Conservation (phyloP, 805 yeast genomes). For the Wickerhamomyces bisporus region DNA sequence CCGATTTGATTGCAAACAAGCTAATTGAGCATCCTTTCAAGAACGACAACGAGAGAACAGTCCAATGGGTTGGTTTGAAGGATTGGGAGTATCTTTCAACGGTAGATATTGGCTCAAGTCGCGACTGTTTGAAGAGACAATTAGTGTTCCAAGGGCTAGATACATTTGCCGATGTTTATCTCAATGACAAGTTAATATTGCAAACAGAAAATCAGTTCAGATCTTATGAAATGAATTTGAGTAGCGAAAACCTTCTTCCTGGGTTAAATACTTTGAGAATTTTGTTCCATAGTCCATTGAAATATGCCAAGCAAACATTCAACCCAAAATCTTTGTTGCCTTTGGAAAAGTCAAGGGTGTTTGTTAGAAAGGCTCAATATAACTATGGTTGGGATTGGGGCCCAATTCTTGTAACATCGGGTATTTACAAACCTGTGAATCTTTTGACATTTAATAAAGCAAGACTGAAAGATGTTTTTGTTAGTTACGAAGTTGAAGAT, state of each 20-base stretch:
- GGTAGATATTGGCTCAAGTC: constrained; percentile 26
- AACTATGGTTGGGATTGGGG: constrained; percentile 62
- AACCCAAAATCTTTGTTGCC: constrained; percentile 25
- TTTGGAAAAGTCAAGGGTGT: constrained; percentile 34
- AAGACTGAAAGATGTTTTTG: constrained; percentile 5
- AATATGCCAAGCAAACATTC: constrained; percentile 28
- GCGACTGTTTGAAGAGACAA: constrained; percentile 1
- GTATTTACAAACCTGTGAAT: constrained; percentile 13
- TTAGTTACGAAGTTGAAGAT: constrained; percentile 10
- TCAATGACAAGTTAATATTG: constrained; percentile 34
- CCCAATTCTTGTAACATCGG: constrained; percentile 20
- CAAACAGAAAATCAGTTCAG: constrained; percentile 40
- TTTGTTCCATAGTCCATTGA: constrained; percentile 34
- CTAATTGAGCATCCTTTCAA: constrained; percentile 42
- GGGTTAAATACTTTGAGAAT: constrained; percentile 29
- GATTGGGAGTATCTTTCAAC: constrained; percentile 42
- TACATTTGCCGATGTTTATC: constrained; percentile 17
- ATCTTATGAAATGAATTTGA: constrained; percentile 28
- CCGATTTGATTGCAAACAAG: constrained; percentile 34
- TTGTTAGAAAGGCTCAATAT: constrained; percentile 47
- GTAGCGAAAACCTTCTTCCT: background rate
- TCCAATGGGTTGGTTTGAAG: constrained; percentile 47
- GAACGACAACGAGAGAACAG: constrained; percentile 36
- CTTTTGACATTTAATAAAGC: constrained; percentile 4
- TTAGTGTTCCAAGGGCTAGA: constrained; percentile 25